Evolutionary conservation across 106 monocot species (phyloP).

Genomic region (Dioscorea dumetorum): DNA sequence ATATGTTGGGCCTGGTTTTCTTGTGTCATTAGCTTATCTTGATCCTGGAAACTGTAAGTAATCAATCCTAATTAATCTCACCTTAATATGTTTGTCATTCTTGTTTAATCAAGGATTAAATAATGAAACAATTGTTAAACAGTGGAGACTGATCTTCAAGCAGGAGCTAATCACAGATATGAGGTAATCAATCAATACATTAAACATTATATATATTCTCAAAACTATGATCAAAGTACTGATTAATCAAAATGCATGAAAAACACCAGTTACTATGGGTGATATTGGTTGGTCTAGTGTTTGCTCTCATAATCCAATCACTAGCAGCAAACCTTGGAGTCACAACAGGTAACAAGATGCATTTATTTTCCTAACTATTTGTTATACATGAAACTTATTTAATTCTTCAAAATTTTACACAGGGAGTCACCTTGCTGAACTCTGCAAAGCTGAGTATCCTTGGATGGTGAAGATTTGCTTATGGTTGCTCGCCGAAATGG

Average conservation of each 20-base stretch:
- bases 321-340: conserved; percentile 83
- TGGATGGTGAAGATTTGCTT: conserved; percentile 29
- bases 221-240: background rate
- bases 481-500: conserved; percentile 59
- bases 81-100: background rate
- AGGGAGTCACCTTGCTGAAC: conserved; percentile 77
- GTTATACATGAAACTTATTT: background rate
- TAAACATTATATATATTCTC: background rate
- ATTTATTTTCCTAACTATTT: background rate
- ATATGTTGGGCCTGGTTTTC: conserved; percentile 83
- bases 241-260: background rate
- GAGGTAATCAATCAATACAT: conserved; percentile 29
- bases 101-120: background rate
- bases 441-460: conserved; percentile 67
- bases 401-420: background rate
- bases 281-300: conserved; percentile 51
- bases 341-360: conserved; percentile 43
- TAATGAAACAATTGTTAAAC: background rate
- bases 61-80: background rate
- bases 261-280: conserved; percentile 63
- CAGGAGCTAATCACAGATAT: conserved; percentile 60
- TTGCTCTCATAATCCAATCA: conserved; percentile 77
- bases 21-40: conserved; percentile 79
- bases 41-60: conserved; percentile 72
- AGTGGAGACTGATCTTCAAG: conserved; percentile 80